Evolutionary conservation across 768 basidiomycete species (phyloP).

Genomic region (Phylloporus scabripes): DNA sequence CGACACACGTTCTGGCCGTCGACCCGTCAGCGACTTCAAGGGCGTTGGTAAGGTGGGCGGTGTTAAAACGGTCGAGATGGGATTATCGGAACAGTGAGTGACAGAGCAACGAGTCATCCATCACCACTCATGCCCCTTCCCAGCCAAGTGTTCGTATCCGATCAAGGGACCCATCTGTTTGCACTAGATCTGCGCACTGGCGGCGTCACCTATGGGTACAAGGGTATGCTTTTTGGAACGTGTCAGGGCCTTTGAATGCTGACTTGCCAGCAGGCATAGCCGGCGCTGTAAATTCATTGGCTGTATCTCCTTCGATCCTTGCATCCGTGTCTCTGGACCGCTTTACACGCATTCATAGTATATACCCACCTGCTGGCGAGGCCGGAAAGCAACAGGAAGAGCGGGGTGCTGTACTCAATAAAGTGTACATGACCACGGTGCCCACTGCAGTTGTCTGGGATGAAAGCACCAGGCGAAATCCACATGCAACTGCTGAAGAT

Average conservation of each 20-base stretch:
- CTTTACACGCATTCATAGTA: constrained; percentile 64
- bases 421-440: constrained; percentile 53
- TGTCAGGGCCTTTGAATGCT: not conserved
- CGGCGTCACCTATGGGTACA: constrained; percentile 56
- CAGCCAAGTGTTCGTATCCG: constrained; percentile 68
- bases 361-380: constrained; percentile 44
- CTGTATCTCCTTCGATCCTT: constrained; percentile 47
- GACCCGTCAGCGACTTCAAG: constrained; percentile 66
- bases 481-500: constrained; percentile 13
- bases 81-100: constrained; percentile 59
- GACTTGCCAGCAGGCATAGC: constrained; percentile 48
- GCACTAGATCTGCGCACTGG: constrained; percentile 70
- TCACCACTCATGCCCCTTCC: not conserved
- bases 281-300: constrained; percentile 62
- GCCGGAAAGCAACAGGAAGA: constrained; percentile 47
- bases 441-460: constrained; percentile 69
- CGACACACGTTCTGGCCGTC: constrained; percentile 63
- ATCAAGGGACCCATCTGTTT: constrained; percentile 57
- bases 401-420: constrained; percentile 59
- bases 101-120: not conserved
- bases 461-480: constrained; percentile 25
- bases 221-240: constrained; percentile 38
- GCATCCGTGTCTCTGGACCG: constrained; percentile 65
- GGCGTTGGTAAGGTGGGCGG: constrained; percentile 56
- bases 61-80: constrained; percentile 52